These are phyloP conservation scores for Citrus unshiu DNA, from an alignment of 345 rosid genomes.

Conservation along the genomic window DNA sequence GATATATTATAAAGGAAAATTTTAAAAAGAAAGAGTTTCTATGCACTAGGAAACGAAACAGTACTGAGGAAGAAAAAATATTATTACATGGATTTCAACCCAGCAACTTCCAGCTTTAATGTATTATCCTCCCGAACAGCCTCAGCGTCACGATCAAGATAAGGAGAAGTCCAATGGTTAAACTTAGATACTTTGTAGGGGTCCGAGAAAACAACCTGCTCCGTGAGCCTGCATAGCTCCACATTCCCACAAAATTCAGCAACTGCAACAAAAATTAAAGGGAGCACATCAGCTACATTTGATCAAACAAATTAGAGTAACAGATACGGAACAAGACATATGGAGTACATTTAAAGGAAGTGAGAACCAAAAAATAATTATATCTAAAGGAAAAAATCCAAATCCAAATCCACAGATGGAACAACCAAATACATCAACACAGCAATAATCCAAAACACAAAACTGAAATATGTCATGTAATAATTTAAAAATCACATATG, in stretches of 20 bases:
- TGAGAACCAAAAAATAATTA: background rate
- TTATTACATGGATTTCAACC: constrained; percentile 75
- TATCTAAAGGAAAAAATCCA: background rate
- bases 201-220: constrained; percentile 93
- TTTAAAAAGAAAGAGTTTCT: background rate
- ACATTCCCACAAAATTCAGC: constrained; percentile 91
- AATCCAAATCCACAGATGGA: background rate
- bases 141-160: constrained; percentile 77
- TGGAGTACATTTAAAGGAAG: background rate
- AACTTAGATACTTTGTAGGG: constrained; percentile 74
- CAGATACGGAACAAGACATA: background rate
- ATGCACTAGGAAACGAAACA: background rate
- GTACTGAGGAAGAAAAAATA: constrained; percentile 8
- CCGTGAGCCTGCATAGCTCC: constrained; percentile 91
- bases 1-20: constrained; percentile 1
- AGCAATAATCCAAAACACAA: background rate
- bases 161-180: constrained; percentile 82
- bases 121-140: constrained; percentile 67
- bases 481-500: background rate
- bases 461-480: background rate
- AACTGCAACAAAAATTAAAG: constrained; percentile 49
- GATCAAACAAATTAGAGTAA: background rate
- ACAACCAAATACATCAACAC: background rate
- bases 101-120: constrained; percentile 80
- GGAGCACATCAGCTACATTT: constrained; percentile 12